phyloP scores from a whole-genome alignment of 768 basidiomycete species.

The Xerocomellus chrysenteron region DNA sequence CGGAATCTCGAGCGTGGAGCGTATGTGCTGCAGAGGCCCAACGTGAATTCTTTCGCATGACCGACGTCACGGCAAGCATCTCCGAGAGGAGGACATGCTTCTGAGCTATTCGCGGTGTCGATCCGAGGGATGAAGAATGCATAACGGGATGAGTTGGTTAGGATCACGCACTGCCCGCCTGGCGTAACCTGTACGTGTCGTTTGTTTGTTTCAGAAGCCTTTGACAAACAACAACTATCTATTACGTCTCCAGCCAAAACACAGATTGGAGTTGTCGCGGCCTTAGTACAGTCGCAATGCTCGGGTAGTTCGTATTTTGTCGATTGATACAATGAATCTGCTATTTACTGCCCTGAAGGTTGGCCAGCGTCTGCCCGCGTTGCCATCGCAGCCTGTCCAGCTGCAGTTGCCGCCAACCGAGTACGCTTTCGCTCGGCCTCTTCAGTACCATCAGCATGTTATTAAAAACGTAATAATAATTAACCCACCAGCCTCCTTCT shows the following conservation, averaged over 20 bases:
- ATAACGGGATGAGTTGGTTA: slow-evolving; percentile 9
- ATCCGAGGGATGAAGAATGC: slow-evolving; percentile 11
- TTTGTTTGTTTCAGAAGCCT: slow-evolving; percentile 27
- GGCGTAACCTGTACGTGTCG: not conserved
- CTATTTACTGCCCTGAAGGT: slow-evolving; percentile 36
- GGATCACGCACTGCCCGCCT: not conserved
- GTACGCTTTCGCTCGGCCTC: slow-evolving; percentile 96
- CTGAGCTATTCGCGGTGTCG: slow-evolving; percentile 41
- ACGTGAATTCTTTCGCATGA: slow-evolving; percentile 97
- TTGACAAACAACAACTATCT: slow-evolving; percentile 25
- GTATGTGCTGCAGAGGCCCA: slow-evolving; percentile 81
- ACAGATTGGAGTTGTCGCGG: not conserved
- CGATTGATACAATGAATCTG: slow-evolving; percentile 11
- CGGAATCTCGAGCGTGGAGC: slow-evolving; percentile 59
- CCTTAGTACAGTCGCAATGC: not conserved
- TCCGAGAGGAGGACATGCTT: slow-evolving; percentile 87
- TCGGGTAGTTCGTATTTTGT: slow-evolving; percentile 5
- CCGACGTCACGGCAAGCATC: slow-evolving; percentile 86
- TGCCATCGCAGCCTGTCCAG: slow-evolving; percentile 86
- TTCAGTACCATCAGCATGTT: slow-evolving; percentile 29
- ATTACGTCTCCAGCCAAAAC: not conserved
- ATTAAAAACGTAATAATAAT: not conserved
- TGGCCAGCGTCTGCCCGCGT: slow-evolving; percentile 46
- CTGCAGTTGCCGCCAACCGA: slow-evolving; percentile 86
- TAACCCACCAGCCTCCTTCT: slow-evolving; percentile 87